Evolutionary conservation across 2,329 filamentous ascomycete species (phyloP).

Genomic region (Aspergillus sp.): DNA sequence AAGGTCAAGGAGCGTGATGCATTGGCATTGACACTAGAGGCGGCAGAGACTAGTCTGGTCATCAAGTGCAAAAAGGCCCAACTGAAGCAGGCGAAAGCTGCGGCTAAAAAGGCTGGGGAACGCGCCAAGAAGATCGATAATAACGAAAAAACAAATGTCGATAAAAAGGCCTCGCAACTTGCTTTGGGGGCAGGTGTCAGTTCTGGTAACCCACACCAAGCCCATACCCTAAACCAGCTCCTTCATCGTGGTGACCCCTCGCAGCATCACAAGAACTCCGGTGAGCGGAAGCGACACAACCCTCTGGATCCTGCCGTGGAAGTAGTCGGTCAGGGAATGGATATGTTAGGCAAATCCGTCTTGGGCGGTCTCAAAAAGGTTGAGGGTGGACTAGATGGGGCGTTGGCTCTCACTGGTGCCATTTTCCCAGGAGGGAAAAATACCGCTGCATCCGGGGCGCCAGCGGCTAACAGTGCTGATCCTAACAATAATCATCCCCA

Average conservation of each 20-base stretch:
- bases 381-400: slow-evolving; percentile 32
- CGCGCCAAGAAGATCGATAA: slow-evolving; percentile 31
- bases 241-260: slow-evolving; percentile 24
- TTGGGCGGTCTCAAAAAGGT: slow-evolving; percentile 39
- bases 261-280: slow-evolving; percentile 9
- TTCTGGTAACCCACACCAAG: slow-evolving; percentile 55
- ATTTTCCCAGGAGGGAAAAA: slow-evolving; percentile 17
- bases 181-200: slow-evolving; percentile 48
- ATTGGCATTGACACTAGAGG: slow-evolving; percentile 68
- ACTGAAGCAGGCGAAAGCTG: slow-evolving; percentile 62
- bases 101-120: slow-evolving; percentile 56
- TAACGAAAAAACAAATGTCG: slow-evolving; percentile 47
- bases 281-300: slow-evolving; percentile 16
- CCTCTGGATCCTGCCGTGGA: slow-evolving; percentile 44
- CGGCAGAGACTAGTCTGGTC: slow-evolving; percentile 80
- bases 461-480: not conserved
- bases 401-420: slow-evolving; percentile 29
- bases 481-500: not conserved
- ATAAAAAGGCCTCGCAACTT: slow-evolving; percentile 42
- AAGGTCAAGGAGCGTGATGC: slow-evolving; percentile 74
- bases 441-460: slow-evolving; percentile 4
- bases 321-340: slow-evolving; percentile 47
- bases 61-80: slow-evolving; percentile 73
- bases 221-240: slow-evolving; percentile 46
- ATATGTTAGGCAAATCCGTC: slow-evolving; percentile 41